Conservation (phyloP, 768 basidiomycete species). For the Aureoboletus auriporus region DNA sequence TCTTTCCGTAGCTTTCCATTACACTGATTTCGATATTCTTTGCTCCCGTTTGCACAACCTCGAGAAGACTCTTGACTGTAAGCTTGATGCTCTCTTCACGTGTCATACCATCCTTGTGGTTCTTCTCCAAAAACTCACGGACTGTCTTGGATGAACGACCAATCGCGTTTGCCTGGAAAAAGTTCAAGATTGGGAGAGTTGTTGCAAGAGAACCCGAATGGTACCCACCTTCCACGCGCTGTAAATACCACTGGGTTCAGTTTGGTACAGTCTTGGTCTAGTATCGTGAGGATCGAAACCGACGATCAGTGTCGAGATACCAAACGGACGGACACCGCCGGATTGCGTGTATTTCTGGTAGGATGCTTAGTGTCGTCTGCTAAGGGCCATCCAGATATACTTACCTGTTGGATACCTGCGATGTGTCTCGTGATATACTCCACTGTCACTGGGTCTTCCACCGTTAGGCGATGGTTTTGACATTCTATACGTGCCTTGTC, state of each 20-base stretch:
- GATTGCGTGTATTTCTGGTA: conserved; percentile 93
- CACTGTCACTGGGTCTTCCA: conserved; percentile 96
- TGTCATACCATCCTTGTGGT: conserved; percentile 86
- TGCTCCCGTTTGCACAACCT: conserved; percentile 99
- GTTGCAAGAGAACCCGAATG: not conserved
- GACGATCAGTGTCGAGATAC: conserved; percentile 93
- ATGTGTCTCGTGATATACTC: conserved; percentile 98
- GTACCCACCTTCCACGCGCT: conserved; percentile 90
- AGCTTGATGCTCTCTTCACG: conserved; percentile 92
- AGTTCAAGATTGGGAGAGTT: not conserved
- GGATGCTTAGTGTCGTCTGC: not conserved
- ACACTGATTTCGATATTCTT: conserved; percentile 99
- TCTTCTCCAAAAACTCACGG: conserved; percentile 97
- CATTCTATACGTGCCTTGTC: conserved; percentile 98
- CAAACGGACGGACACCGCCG: conserved; percentile 96
- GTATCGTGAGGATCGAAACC: conserved; percentile 95
- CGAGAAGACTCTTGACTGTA: conserved; percentile 90
- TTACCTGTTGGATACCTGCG: conserved; percentile 97
- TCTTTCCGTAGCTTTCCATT: conserved; percentile 93
- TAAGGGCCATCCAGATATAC: conserved; percentile 10
- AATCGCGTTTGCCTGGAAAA: conserved; percentile 85
- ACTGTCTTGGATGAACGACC: conserved; percentile 98
- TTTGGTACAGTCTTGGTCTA: conserved; percentile 88
- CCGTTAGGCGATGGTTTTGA: conserved; percentile 93
- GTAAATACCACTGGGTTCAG: conserved; percentile 97